Evolutionary conservation across 805 yeast genomes (phyloP).

Genomic region (Nakazawaea sp.): DNA sequence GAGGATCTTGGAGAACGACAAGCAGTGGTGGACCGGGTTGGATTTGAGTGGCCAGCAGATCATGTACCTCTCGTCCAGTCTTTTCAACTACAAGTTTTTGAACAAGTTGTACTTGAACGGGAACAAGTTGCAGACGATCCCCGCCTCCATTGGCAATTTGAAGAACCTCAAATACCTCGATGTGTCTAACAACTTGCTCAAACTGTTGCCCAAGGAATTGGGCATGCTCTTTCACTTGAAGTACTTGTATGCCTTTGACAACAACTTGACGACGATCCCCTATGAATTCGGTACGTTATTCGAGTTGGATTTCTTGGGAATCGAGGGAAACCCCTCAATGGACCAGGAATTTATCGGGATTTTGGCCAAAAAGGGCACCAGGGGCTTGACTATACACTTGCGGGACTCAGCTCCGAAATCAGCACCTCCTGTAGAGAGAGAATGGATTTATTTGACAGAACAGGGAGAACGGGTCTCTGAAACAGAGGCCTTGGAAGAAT

Average conservation of each 20-base stretch:
- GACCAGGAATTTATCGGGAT: conserved; percentile 57
- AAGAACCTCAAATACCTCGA: conserved; percentile 77
- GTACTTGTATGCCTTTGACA: conserved; percentile 83
- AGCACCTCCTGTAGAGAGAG: conserved; percentile 64
- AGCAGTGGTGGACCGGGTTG: conserved; percentile 90
- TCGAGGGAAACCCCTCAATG: conserved; percentile 83
- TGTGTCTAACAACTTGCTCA: conserved; percentile 69
- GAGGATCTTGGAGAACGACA: conserved; percentile 51
- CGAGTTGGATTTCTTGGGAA: conserved; percentile 80
- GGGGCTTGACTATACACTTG: conserved; percentile 70
- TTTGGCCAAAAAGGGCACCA: conserved; percentile 76
- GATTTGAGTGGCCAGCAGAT: conserved; percentile 90
- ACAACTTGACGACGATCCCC: conserved; percentile 70
- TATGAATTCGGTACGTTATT: conserved; percentile 78
- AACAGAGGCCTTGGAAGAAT: conserved; percentile 21
- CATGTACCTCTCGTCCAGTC: conserved; percentile 56
- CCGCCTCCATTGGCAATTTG: conserved; percentile 60
- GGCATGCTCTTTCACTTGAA: conserved; percentile 78
- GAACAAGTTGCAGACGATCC: conserved; percentile 65
- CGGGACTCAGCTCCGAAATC: conserved; percentile 77
- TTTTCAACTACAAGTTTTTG: conserved; percentile 77
- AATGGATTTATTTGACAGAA: conserved; percentile 74
- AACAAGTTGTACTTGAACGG: conserved; percentile 85
- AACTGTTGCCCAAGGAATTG: conserved; percentile 72
- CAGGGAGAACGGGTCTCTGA: conserved; percentile 56